phyloP scores from a whole-genome alignment of 805 yeast genomes.

The Monosporozyma solicola region DNA sequence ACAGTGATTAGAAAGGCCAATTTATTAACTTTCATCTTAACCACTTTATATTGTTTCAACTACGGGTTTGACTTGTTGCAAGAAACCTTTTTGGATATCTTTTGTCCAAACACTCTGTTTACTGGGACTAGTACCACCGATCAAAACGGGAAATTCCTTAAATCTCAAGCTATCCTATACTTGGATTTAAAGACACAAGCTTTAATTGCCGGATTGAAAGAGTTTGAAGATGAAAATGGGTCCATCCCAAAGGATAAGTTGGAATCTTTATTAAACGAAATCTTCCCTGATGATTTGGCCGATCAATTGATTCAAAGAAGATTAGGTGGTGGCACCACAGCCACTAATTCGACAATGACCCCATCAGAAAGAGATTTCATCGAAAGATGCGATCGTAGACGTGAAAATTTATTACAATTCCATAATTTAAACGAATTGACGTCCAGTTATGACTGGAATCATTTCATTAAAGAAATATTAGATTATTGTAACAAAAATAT shows the following conservation, averaged over 20 bases:
- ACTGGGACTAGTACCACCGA: conserved; percentile 14
- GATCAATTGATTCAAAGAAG: conserved; percentile 26
- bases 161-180: conserved; percentile 70
- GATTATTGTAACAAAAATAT: conserved; percentile 71
- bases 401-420: conserved; percentile 45
- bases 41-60: conserved; percentile 74
- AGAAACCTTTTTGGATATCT: conserved; percentile 75
- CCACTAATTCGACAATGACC: conserved; percentile 39
- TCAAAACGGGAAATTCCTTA: conserved; percentile 47
- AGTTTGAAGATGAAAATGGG: conserved; percentile 7
- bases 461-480: conserved; percentile 67
- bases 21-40: conserved; percentile 79
- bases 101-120: conserved; percentile 55
- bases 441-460: conserved; percentile 77
- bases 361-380: conserved; percentile 78
- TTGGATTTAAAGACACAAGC: conserved; percentile 93
- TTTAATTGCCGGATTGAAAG: conserved; percentile 75
- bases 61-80: conserved; percentile 83
- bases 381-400: conserved; percentile 61
- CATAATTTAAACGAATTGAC: conserved; percentile 44
- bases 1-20: conserved; percentile 71
- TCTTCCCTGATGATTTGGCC: conserved; percentile 62
- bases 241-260: conserved; percentile 8
- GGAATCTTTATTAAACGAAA: conserved; percentile 57
- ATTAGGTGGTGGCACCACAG: conserved; percentile 8